A percentile compares a stretch with the other conserved stretches of the same genome.
Conservation (phyloP, 1,139 yeast genomes). For the Pichia sp. region DNA sequence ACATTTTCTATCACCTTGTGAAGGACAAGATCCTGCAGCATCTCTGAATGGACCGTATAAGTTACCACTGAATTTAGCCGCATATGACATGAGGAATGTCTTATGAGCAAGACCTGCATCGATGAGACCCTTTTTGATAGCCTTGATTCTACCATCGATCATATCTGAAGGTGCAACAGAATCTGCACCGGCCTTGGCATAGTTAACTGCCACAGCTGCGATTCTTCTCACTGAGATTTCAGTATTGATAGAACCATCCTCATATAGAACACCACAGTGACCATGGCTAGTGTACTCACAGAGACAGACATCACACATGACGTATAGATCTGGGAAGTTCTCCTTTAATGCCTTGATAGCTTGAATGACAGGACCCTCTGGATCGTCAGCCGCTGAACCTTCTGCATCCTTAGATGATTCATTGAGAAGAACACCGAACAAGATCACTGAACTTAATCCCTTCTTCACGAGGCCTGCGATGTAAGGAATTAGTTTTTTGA, state of each 20-base stretch:
- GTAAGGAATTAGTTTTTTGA: conserved; percentile 69
- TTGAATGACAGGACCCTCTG: conserved; percentile 87
- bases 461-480: conserved; percentile 64
- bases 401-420: conserved; percentile 68
- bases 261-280: conserved; percentile 86
- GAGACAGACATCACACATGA: conserved; percentile 91
- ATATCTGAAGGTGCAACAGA: conserved; percentile 97
- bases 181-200: conserved; percentile 93
- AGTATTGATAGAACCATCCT: conserved; percentile 79
- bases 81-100: conserved; percentile 84
- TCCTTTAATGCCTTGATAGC: conserved; percentile 59
- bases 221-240: conserved; percentile 71
- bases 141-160: conserved; percentile 93
- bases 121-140: conserved; percentile 78
- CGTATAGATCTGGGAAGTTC: conserved; percentile 73
- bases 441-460: conserved; percentile 78
- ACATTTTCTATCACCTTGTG: conserved; percentile 84
- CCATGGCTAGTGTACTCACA: conserved; percentile 98
- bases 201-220: conserved; percentile 92
- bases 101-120: conserved; percentile 82
- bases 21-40: conserved; percentile 90
- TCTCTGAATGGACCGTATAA: conserved; percentile 97
- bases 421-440: conserved; percentile 85
- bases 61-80: conserved; percentile 89
- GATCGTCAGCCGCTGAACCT: conserved; percentile 94